Percentiles rank a stretch among this genome's conserved stretches.
Evolutionary conservation across 2,329 filamentous ascomycete species (phyloP).

Genomic region (Fusarium verticillioides): DNA sequence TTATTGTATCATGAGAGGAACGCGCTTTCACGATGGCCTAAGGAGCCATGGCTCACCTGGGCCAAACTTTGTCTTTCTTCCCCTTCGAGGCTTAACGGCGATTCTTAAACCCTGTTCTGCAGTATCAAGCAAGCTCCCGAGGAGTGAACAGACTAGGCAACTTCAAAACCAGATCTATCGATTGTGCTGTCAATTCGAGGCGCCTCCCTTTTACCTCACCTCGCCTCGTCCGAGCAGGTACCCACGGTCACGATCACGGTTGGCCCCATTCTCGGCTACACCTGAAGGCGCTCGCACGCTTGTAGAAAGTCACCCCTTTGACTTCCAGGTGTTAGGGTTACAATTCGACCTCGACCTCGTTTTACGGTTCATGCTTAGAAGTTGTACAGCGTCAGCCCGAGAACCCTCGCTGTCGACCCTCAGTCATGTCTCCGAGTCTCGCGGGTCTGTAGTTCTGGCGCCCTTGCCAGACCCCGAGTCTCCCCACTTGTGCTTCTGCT

Average conservation of each 20-base stretch:
- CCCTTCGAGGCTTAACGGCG: conserved; percentile 41
- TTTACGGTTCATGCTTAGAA: conserved; percentile 13
- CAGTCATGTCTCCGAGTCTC: conserved; percentile 60
- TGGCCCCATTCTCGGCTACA: conserved; percentile 28
- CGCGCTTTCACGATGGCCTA: conserved; percentile 37
- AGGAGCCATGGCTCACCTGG: conserved; percentile 37
- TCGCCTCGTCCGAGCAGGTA: conserved; percentile 20
- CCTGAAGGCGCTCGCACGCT: conserved; percentile 17
- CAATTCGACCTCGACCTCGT: conserved; percentile 4
- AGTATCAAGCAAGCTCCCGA: conserved; percentile 12
- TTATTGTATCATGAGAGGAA: conserved; percentile 54
- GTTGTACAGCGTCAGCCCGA: conserved; percentile 41
- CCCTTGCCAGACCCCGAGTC: conserved; percentile 56
- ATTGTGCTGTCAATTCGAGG: conserved; percentile 13
- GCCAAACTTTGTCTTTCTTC: conserved; percentile 43
- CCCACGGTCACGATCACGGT: conserved; percentile 29
- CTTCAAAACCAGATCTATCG: conserved; percentile 2
- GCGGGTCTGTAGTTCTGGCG: conserved; percentile 60
- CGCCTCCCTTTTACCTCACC: background rate
- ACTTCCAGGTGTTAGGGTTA: conserved; percentile 19
- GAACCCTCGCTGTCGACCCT: conserved; percentile 44
- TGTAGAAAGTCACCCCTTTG: conserved; percentile 1
- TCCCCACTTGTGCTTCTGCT: conserved; percentile 41
- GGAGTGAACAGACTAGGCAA: background rate
- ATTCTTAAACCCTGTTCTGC: conserved; percentile 25